Percentiles rank a stretch among this genome's conserved stretches.
Conservation (phyloP, 306 rosid species). For the Astragalus membranaceus region DNA sequence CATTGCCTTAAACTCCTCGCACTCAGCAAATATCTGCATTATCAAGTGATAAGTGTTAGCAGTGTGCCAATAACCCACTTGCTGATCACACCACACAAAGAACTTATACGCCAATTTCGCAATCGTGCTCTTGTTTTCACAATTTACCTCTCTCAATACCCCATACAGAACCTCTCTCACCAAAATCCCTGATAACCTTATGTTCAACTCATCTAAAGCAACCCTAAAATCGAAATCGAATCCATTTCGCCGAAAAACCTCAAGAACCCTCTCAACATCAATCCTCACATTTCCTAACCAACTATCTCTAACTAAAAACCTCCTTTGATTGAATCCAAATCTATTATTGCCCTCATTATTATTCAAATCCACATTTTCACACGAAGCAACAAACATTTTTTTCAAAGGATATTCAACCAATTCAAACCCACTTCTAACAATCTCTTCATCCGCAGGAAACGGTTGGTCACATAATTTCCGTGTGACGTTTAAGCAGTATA, state of each 20-base stretch:
- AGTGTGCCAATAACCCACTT: constrained; percentile 48
- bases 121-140: constrained; percentile 44
- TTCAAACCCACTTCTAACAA: constrained; percentile 11
- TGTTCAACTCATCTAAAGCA: constrained; percentile 47
- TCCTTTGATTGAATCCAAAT: background rate
- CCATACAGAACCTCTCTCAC: constrained; percentile 71
- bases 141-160: constrained; percentile 40
- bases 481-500: constrained; percentile 25
- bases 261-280: constrained; percentile 46
- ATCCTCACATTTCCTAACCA: constrained; percentile 34
- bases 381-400: constrained; percentile 9
- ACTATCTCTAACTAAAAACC: constrained; percentile 28
- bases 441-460: constrained; percentile 18
- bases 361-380: constrained; percentile 12
- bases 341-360: background rate
- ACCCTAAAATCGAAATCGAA: constrained; percentile 56
- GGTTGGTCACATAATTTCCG: constrained; percentile 38
- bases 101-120: constrained; percentile 71
- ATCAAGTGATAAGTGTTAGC: constrained; percentile 53
- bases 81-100: constrained; percentile 68
- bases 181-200: constrained; percentile 56
- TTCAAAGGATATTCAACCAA: constrained; percentile 52
- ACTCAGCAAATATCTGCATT: constrained; percentile 76
- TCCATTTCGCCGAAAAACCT: constrained; percentile 55
- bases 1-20: constrained; percentile 80